Percentiles rank a stretch among this genome's conserved stretches.
phyloP scores from a whole-genome alignment of 2,329 filamentous ascomycete genomes.

The Shiraia sp. region DNA sequence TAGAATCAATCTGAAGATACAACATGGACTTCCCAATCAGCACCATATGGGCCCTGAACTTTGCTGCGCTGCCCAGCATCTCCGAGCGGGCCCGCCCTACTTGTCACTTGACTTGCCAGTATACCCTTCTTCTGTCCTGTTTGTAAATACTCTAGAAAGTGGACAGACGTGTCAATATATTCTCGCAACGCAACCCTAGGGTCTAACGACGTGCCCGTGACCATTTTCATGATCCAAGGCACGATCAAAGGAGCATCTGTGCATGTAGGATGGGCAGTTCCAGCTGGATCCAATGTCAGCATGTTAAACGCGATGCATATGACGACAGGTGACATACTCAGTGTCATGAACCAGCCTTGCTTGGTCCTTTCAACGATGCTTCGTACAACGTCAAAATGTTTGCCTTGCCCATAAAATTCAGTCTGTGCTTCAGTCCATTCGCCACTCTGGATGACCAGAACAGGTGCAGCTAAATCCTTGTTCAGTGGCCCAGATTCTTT shows the following conservation, averaged over 20 bases:
- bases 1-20: constrained; percentile 26
- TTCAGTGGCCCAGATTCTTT: constrained; percentile 67
- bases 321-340: constrained; percentile 28
- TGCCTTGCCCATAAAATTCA: constrained; percentile 62
- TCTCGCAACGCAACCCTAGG: constrained; percentile 60
- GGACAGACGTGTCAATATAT: constrained; percentile 63
- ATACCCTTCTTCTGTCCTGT: constrained; percentile 51
- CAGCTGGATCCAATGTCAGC: constrained; percentile 17
- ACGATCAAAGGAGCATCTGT: constrained; percentile 70
- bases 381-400: constrained; percentile 67
- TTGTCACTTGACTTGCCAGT: constrained; percentile 54
- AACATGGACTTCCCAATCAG: constrained; percentile 51
- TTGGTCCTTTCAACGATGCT: constrained; percentile 57
- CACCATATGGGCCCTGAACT: constrained; percentile 29
- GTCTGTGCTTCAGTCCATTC: constrained; percentile 64
- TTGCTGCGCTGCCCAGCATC: constrained; percentile 29
- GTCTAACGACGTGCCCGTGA: constrained; percentile 64
- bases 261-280: constrained; percentile 62
- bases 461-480: constrained; percentile 59
- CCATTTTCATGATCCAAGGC: constrained; percentile 63
- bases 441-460: constrained; percentile 66
- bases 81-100: constrained; percentile 41
- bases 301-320: not conserved
- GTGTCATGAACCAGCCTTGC: constrained; percentile 52
- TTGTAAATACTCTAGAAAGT: constrained; percentile 58